Conservation (phyloP, 2,329 filamentous ascomycete species). For the Colletotrichum higginsianum region DNA sequence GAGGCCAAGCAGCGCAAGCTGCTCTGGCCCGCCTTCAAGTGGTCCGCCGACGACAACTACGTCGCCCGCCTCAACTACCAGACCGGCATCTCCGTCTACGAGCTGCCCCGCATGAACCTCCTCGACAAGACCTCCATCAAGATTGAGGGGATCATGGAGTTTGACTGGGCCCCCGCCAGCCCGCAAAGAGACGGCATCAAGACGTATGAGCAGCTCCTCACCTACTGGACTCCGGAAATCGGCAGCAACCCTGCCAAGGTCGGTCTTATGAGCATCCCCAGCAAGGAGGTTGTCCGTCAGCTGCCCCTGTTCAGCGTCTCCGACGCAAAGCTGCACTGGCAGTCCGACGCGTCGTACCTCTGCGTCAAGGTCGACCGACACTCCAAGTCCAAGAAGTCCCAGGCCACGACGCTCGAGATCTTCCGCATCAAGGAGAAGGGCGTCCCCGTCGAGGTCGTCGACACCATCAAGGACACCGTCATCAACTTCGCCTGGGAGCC, state of each 20-base stretch:
- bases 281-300: conserved; percentile 93
- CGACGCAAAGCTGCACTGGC: conserved; percentile 98
- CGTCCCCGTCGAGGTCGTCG: conserved; percentile 97
- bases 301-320: conserved; percentile 98
- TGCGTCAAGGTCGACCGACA: conserved; percentile 99
- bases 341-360: conserved; percentile 92
- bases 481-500: conserved; percentile 99
- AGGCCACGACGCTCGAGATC: conserved; percentile 97
- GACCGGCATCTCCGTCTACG: conserved; percentile 91
- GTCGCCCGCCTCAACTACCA: conserved; percentile 92
- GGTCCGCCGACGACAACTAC: conserved; percentile 98
- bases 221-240: conserved; percentile 99
- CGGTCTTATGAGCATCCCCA: conserved; percentile 94
- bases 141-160: conserved; percentile 96
- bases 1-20: conserved; percentile 83
- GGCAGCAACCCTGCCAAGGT: conserved; percentile 98
- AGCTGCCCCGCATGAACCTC: conserved; percentile 89
- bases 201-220: conserved; percentile 94
- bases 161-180: conserved; percentile 94
- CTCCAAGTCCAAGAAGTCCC: conserved; percentile 98
- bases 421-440: conserved; percentile 98
- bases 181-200: conserved; percentile 88
- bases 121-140: conserved; percentile 94
- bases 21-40: conserved; percentile 99
- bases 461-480: conserved; percentile 97